Base-by-base conservation (phyloP, 805 yeast species). In the Yamadazyma paraphyllophila region DNA sequence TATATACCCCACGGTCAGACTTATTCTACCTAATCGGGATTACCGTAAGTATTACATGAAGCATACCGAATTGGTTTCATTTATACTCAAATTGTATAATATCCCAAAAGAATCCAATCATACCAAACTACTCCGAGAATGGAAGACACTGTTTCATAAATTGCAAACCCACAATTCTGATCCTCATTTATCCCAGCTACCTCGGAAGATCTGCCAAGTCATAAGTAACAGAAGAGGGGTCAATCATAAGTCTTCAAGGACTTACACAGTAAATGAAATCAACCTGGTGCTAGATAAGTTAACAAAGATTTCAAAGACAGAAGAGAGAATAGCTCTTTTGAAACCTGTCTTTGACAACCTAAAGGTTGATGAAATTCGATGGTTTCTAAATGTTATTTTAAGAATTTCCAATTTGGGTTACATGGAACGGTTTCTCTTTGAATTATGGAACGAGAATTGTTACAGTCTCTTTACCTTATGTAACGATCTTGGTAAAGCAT, bases 371-470 rank as follows among this genome's bases (percentile, higher is more conserved):
- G 96, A 90, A 58, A 59, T 88, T 41, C 69, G 80, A 45, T 88
- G 85, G 77, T 67, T 89, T 33, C 72, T 88, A 47, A 80, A 82
- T 45, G 83, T 86, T 9, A 60, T 91, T 2, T 63, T 90, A 43
- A 82, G 80, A 64, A 62, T 69, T 49, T 73, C 78, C 39, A 72
- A 82, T n/a, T 63, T 87, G n/a, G 77, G 82, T 3, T 75, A 81
- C 7, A 73, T 82, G 47, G 92, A 87, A 53, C 71, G 74, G 25
- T 64, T 73, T 10, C 73, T 89, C 45, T 65, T 89, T 40, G 55
- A 63, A 4, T 54, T 66, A 25, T 90, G 91, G 88, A 95, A 89
- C 61, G 89, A 90, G 0, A 91, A 88, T 60, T 92, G 95, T 0
- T 67, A 73, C 8, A 74, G 73, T 2, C 75, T 87, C 24, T 80